Evolutionary conservation across 2,329 filamentous ascomycete genomes (phyloP).

Genomic region (Triangularia setosa): DNA sequence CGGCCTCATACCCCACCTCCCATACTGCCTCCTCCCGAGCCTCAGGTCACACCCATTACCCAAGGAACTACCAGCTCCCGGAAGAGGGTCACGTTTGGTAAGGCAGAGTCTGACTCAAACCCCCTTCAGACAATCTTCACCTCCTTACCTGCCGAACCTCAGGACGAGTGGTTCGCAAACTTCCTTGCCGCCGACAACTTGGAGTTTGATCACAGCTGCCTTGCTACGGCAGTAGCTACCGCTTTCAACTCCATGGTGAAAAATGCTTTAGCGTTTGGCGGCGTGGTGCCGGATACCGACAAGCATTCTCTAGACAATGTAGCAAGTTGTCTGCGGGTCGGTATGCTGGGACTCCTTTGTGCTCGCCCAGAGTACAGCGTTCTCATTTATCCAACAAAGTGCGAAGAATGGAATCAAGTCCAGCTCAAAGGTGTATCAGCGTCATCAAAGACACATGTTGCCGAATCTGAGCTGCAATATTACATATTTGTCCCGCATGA

Average conservation of each 20-base stretch:
- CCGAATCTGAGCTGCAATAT: slow-evolving; percentile 27
- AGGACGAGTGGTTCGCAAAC: slow-evolving; percentile 22
- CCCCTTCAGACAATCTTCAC: slow-evolving; percentile 26
- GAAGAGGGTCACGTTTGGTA: slow-evolving; percentile 26
- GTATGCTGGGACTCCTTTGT: slow-evolving; percentile 36
- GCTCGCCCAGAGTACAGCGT: slow-evolving; percentile 33
- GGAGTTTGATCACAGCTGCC: slow-evolving; percentile 29
- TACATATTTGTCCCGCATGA: slow-evolving; percentile 34
- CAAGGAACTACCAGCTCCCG: slow-evolving; percentile 15
- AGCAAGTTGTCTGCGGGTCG: slow-evolving; percentile 34
- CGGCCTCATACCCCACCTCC: slow-evolving; percentile 8
- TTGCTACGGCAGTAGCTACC: slow-evolving; percentile 23
- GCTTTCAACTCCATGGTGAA: slow-evolving; percentile 18
- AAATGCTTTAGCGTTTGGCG: slow-evolving; percentile 27
- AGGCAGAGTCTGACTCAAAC: background rate
- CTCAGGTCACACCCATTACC: background rate
- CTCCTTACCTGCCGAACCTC: slow-evolving; percentile 23
- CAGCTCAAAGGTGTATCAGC: slow-evolving; percentile 17
- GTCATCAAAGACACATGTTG: background rate
- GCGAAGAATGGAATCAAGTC: slow-evolving; percentile 33
- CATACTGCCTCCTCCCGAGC: background rate
- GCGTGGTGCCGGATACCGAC: slow-evolving; percentile 16
- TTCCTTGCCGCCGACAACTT: slow-evolving; percentile 28
- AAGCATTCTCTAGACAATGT: slow-evolving; percentile 27
- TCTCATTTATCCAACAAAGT: slow-evolving; percentile 38